Conservation (phyloP, 2,329 filamentous ascomycete species). For the Neopestalotiopsis clavispora region DNA sequence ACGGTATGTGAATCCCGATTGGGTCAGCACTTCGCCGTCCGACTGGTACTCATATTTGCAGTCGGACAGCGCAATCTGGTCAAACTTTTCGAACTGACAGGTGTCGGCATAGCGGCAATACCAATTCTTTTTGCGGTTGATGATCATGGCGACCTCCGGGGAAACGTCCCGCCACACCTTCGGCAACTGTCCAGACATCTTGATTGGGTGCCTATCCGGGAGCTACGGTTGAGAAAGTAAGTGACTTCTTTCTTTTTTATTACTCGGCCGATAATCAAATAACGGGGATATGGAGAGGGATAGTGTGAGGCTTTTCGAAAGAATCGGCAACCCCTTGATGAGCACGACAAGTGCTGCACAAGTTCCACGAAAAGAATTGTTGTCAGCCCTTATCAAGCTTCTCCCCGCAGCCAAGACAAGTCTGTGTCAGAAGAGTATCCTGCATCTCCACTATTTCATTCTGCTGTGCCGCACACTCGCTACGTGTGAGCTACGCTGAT, state of each 20-base stretch:
- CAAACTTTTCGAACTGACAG: constrained; percentile 18
- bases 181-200: not conserved
- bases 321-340: not conserved
- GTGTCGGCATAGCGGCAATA: constrained; percentile 20
- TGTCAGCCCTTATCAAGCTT: not conserved
- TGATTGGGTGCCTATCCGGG: not conserved
- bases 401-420: not conserved
- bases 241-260: not conserved
- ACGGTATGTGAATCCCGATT: constrained; percentile 12
- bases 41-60: constrained; percentile 16
- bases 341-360: not conserved
- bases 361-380: not conserved
- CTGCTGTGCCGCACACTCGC: not conserved
- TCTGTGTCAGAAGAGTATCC: not conserved
- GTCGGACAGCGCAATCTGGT: constrained; percentile 15
- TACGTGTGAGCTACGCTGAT: not conserved
- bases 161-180: constrained; percentile 6
- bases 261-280: not conserved
- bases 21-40: constrained; percentile 14
- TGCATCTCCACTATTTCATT: not conserved
- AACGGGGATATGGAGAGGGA: no score
- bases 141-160: constrained; percentile 9
- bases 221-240: not conserved
- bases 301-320: not conserved
- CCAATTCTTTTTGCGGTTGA: constrained; percentile 14